Evolutionary conservation across 352 stramenopile genomes (phyloP), one percentile per base, ranked within the genome.

Genomic region (Globisporangium sylvaticum): DNA sequence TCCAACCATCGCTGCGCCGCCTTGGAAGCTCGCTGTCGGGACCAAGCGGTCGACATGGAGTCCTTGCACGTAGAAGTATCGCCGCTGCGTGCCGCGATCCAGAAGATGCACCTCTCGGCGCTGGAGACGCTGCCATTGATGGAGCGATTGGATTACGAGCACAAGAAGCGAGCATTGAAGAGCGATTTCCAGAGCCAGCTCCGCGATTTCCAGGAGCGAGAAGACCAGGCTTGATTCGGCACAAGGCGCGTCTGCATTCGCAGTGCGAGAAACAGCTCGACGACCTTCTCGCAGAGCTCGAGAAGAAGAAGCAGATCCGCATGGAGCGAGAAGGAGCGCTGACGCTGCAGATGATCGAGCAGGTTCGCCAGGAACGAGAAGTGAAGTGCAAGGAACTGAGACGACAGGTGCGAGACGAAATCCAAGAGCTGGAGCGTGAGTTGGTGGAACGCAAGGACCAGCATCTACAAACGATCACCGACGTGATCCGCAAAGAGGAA

Each of bases 61-160:
- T 76, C 75, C 18, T 63, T 88, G 18, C 79, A 86, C 32, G 75
- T 83, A 2, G 76, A 87, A 64, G 73, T 87, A 27, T 71, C 79
- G n/a, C 83, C 79, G 1, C 65, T 89, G 20, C 77, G 81, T 3
- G 71, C 76, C 2, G 68, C 76, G 20, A 71, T 59, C 20, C 77
- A 84, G 37, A 79, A 82, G 58, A 79, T 87, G 70, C 81, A 89
- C 37, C 25, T 81, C 48, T 79, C 73, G 4, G 81, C 79, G 12
- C 56, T 88, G n/a, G 81, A 89, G 52, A 80, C 77, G 1, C 64
- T 89, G n/a, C 57, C 74, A 8, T 63, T 84, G 8, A 64, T 79
- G 5, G 81, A 89, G 46, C 73, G 81, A 54, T 62, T 88, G 4
- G 81, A 89, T 5, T 94, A 91, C 60, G 85, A 94, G 62, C 85